These are phyloP conservation scores for Eucalyptus pauciflora DNA, from an alignment of 345 rosid genomes.

Conservation along the genomic window DNA sequence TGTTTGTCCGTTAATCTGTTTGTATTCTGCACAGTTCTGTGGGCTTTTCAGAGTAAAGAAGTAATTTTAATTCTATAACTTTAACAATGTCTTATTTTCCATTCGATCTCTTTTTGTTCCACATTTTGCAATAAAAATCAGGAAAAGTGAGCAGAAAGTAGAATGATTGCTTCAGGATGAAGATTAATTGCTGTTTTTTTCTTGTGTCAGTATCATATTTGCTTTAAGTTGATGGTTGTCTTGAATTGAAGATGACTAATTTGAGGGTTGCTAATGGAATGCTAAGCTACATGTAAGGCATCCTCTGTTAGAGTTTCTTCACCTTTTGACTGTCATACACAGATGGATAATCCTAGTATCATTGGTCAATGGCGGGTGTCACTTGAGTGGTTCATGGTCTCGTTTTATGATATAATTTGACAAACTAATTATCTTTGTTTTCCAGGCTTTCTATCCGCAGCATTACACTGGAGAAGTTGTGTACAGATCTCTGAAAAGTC, in stretches of 20 bases:
- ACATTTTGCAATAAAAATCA: not conserved
- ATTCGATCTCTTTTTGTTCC: not conserved
- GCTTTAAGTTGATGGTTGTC: not conserved
- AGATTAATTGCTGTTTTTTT: not conserved
- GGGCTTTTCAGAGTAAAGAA: not conserved
- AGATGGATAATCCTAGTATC: not conserved
- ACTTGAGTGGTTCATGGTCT: not conserved
- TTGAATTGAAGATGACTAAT: not conserved
- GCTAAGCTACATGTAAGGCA: not conserved
- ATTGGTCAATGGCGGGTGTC: not conserved
- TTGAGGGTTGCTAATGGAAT: not conserved
- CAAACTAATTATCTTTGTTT: not conserved
- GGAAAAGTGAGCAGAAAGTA: not conserved
- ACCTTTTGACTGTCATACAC: not conserved
- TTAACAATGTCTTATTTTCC: not conserved
- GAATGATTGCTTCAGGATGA: not conserved
- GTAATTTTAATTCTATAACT: not conserved
- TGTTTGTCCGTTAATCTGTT: not conserved
- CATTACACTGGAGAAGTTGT: not conserved
- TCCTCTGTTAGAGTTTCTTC: not conserved
- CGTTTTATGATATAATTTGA: not conserved
- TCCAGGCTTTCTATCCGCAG: not conserved
- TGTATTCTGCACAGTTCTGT: not conserved
- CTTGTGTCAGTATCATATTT: not conserved
- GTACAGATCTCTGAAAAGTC: not conserved